Evolutionary conservation across 192 early-diverging fungal species (phyloP).

Genomic region (Rhizoclosmatium globosum): DNA sequence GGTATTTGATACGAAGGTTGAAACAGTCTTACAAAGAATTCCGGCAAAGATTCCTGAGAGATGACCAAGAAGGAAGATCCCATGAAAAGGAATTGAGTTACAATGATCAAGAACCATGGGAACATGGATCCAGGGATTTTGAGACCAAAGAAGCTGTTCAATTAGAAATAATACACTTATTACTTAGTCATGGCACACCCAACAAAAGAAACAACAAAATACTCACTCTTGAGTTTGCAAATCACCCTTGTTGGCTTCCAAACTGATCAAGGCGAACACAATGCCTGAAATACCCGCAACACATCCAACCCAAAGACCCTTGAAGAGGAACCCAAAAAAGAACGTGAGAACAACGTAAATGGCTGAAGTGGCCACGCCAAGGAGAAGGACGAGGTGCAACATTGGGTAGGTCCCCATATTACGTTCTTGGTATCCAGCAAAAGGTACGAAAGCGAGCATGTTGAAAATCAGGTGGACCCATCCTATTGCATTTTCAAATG

Average conservation of each 20-base stretch:
- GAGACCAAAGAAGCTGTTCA: constrained; percentile 30
- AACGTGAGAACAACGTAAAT: constrained; percentile 19
- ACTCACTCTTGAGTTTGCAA: constrained; percentile 29
- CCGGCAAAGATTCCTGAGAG: constrained; percentile 25
- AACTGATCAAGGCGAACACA: constrained; percentile 26
- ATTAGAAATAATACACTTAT: background rate
- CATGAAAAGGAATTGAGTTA: constrained; percentile 27
- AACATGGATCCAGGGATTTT: constrained; percentile 31
- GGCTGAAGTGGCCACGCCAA: background rate
- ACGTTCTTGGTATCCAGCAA: constrained; percentile 25
- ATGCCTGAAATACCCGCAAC: constrained; percentile 18
- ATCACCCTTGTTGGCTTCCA: constrained; percentile 31
- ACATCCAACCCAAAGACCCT: constrained; percentile 11
- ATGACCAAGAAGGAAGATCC: constrained; percentile 29
- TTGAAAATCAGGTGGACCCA: constrained; percentile 36
- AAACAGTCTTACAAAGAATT: background rate
- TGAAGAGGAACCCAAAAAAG: constrained; percentile 22
- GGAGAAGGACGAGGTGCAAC: constrained; percentile 12
- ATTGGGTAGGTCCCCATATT: constrained; percentile 34
- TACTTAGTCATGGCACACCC: background rate
- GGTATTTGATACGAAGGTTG: background rate
- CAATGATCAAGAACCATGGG: constrained; percentile 28
- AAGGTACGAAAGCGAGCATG: constrained; percentile 21
- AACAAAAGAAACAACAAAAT: background rate
- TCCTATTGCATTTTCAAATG: background rate